These are phyloP conservation scores for Pythium myriotylum DNA, from an alignment of 352 stramenopile species.

Conservation along the genomic window DNA sequence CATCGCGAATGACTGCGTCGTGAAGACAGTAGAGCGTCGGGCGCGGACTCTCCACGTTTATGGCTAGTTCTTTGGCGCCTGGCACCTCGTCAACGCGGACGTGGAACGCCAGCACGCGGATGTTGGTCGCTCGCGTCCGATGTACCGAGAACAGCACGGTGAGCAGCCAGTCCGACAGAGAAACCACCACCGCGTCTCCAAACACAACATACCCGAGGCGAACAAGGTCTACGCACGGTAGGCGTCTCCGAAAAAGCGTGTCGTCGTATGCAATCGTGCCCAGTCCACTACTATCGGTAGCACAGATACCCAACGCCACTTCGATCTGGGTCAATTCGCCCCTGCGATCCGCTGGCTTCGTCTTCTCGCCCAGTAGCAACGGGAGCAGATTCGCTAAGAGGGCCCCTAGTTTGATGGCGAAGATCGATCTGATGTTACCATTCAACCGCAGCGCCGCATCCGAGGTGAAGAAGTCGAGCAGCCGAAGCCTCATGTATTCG, in stretches of 20 bases:
- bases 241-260: not conserved
- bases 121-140: not conserved
- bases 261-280: not conserved
- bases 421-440: slow-evolving; percentile 40
- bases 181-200: slow-evolving; percentile 7
- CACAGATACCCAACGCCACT: slow-evolving; percentile 2
- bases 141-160: slow-evolving; percentile 16
- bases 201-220: slow-evolving; percentile 24
- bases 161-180: slow-evolving; percentile 19
- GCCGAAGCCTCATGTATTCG: slow-evolving; percentile 34
- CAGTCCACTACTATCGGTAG: slow-evolving; percentile 7
- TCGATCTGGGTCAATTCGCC: not conserved
- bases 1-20: not conserved
- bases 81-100: not conserved
- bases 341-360: not conserved
- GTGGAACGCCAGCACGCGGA: slow-evolving; percentile 14
- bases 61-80: not conserved
- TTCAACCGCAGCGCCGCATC: slow-evolving; percentile 33
- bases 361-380: slow-evolving; percentile 23
- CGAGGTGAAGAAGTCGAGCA: slow-evolving; percentile 46
- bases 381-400: slow-evolving; percentile 40
- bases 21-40: slow-evolving; percentile 4
- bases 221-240: slow-evolving; percentile 19
- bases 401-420: slow-evolving; percentile 41
- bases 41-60: not conserved